These are phyloP conservation scores for Candida pseudoviswanathii DNA, from an alignment of 1,139 yeast genomes.

Conservation along the genomic window DNA sequence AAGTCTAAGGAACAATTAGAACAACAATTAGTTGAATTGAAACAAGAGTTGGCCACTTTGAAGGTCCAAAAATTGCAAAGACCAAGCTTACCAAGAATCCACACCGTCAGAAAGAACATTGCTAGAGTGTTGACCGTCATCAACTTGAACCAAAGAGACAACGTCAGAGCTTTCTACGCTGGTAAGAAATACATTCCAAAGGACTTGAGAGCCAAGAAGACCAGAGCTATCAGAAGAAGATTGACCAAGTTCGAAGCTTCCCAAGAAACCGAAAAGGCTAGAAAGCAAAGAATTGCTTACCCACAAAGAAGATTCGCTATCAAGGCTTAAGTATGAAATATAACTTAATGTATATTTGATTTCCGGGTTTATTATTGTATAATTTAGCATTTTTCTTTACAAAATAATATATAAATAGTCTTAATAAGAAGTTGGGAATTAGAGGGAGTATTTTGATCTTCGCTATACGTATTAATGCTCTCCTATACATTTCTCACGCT, in stretches of 20 bases:
- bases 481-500: not conserved
- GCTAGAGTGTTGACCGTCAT: slow-evolving; percentile 97
- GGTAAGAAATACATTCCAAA: slow-evolving; percentile 98
- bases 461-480: not conserved
- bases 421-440: not conserved
- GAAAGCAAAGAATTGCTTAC: slow-evolving; percentile 92
- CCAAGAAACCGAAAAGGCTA: slow-evolving; percentile 82
- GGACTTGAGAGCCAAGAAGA: slow-evolving; percentile 99
- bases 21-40: slow-evolving; percentile 90
- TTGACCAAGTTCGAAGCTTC: slow-evolving; percentile 86
- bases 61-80: slow-evolving; percentile 94
- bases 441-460: not conserved
- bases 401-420: slow-evolving; percentile 7
- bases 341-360: slow-evolving; percentile 1
- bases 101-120: slow-evolving; percentile 96
- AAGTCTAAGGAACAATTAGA: slow-evolving; percentile 97
- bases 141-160: slow-evolving; percentile 95
- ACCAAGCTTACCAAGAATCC: slow-evolving; percentile 93
- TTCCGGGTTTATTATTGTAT: slow-evolving; percentile 7
- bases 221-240: slow-evolving; percentile 99
- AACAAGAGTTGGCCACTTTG: slow-evolving; percentile 95
- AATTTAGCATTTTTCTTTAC: slow-evolving; percentile 7
- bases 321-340: slow-evolving; percentile 72
- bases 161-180: slow-evolving; percentile 92
- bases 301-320: slow-evolving; percentile 98